Base-by-base conservation (phyloP, 805 yeast genomes). In the Saturnispora besseyi region DNA sequence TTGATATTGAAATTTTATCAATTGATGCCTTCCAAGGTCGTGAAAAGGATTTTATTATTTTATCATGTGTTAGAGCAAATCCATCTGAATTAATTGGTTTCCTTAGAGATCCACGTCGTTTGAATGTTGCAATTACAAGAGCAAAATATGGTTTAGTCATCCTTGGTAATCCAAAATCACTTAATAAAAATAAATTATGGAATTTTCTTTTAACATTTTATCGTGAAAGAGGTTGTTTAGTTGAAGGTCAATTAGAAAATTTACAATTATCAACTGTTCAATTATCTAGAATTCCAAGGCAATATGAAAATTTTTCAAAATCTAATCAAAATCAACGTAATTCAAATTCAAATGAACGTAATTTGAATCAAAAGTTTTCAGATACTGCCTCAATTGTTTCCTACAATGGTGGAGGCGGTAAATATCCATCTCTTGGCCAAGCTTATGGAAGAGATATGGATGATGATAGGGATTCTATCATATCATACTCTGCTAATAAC, bases 51-150 rank as follows among this genome's bases (percentile, higher is more conserved):
- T 75, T 71, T 58, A 64, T 77, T 43, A 68, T 77, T 34, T 63
- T 76, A 58, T 74, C 79, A 5, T 75, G 80, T 59, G 81, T 76
- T 26, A 63, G 81, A 54, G 84, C 95, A 26, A 88, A 88, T 62
- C 82, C 79, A 28, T 74, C 73, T 48, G 82, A 81, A 53, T 76
- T 78, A 10, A 84, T 89, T 57, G 96, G 96, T 6, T 88, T 89
- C 66, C 73, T 88, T 62, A 77, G 81, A 55, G 96, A 88, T 59
- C 87, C 89, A 24, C 74, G 96, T 62, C 83, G 96, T 68, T 65
- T 88, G 62, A 88, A 88, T 63, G 96, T 89, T 51, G 96, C 95
- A 4, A 71, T 88, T 46, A 88, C 96, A 1, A 79, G 96, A 66
- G 95, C 96, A 26, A 82, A 77, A 62, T 87, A 79, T 61, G 96